Evolutionary conservation across 108 stramenopile genomes (phyloP).

Genomic region (Pseudonitzschia multiseries): DNA sequence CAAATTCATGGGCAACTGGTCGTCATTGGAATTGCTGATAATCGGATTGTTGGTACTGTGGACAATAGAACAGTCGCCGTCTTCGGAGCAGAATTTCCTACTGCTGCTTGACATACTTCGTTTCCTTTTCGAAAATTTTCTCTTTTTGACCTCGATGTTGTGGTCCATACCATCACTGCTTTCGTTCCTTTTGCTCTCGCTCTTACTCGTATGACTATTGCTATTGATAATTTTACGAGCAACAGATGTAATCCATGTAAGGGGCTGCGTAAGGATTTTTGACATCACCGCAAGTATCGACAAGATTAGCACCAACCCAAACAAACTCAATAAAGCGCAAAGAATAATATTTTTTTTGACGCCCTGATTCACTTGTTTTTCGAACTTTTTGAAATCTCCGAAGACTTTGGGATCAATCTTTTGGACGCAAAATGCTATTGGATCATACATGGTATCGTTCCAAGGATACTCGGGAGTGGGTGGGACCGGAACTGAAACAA

Average conservation of each 20-base stretch:
- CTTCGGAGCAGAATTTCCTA: neutral
- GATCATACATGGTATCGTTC: neutral
- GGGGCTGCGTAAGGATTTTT: conserved; percentile 38
- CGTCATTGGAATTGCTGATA: neutral
- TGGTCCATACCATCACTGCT: neutral
- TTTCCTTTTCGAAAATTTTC: neutral
- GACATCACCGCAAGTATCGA: conserved; percentile 35
- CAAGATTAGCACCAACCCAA: conserved; percentile 39
- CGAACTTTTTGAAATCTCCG: conserved; percentile 4
- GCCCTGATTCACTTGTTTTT: conserved; percentile 27
- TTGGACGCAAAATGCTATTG: conserved; percentile 3
- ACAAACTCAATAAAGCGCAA: conserved; percentile 27
- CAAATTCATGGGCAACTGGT: neutral
- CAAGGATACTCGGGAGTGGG: neutral
- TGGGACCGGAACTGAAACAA: neutral
- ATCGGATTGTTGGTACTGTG: neutral
- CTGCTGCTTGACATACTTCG: neutral
- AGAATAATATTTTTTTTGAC: conserved; percentile 37
- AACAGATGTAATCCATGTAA: conserved; percentile 49
- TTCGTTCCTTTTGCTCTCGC: neutral
- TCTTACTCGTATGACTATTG: conserved; percentile 15
- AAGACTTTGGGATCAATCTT: conserved; percentile 8
- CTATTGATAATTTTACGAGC: conserved; percentile 38
- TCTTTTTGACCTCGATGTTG: neutral
- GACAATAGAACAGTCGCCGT: neutral